These are phyloP conservation scores for Curvularia hawaiiensis DNA, from an alignment of 2,329 filamentous ascomycete genomes.

Conservation along the genomic window DNA sequence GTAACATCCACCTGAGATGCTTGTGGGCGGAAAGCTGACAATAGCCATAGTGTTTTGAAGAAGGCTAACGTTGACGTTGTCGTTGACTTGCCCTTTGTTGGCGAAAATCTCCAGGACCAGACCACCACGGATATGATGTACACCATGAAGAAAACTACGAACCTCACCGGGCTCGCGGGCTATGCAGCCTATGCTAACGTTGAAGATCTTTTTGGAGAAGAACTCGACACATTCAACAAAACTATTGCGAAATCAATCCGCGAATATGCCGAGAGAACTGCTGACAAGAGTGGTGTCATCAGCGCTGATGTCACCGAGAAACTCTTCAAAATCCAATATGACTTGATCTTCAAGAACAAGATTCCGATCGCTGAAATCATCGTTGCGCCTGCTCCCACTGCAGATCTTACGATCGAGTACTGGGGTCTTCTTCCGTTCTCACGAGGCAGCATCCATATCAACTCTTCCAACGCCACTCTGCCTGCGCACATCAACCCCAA, in stretches of 20 bases:
- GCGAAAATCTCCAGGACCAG: slow-evolving; percentile 3
- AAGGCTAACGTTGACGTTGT: background rate
- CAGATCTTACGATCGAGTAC: background rate
- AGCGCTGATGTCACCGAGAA: background rate
- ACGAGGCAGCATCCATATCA: slow-evolving; percentile 3
- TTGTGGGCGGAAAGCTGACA: background rate
- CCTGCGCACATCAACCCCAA: background rate
- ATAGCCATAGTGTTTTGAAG: background rate
- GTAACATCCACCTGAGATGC: background rate
- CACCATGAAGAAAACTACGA: slow-evolving; percentile 3
- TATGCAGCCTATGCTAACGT: slow-evolving; percentile 3
- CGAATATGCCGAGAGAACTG: background rate
- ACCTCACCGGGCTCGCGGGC: slow-evolving; percentile 1
- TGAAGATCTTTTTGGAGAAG: background rate
- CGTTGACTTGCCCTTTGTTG: slow-evolving; percentile 2
- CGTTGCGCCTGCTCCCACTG: background rate
- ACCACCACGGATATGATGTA: slow-evolving; percentile 2
- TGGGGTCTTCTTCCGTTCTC: slow-evolving; percentile 5
- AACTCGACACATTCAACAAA: background rate
- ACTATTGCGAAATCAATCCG: background rate
- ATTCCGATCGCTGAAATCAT: slow-evolving; percentile 3
- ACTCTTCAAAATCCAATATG: background rate
- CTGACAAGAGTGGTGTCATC: background rate
- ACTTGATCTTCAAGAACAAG: slow-evolving; percentile 7
- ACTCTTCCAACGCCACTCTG: background rate